phyloP scores from a whole-genome alignment of 345 rosid species.

The Leavenworthia alabamica region DNA sequence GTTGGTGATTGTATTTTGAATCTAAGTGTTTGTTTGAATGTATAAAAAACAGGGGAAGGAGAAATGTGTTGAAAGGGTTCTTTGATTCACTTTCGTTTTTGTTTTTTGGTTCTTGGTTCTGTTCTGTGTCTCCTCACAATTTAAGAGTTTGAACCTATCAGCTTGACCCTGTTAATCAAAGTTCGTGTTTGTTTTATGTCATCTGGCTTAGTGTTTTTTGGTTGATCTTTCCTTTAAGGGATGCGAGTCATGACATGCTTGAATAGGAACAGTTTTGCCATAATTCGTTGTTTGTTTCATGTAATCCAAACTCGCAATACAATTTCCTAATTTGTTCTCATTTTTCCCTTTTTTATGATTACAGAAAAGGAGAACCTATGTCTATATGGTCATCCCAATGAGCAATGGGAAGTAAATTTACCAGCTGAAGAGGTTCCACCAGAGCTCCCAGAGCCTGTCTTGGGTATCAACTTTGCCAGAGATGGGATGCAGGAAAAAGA shows the following conservation, averaged over 20 bases:
- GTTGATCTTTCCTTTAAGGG: conserved; percentile 1
- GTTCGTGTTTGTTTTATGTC: neutral
- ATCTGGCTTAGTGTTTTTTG: conserved; percentile 1
- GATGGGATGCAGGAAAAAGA: conserved; percentile 89
- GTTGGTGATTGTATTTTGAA: neutral
- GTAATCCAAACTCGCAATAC: neutral
- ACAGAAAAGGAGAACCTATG: conserved; percentile 86
- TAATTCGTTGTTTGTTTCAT: conserved; percentile 2
- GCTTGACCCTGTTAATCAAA: neutral
- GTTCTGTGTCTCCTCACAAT: neutral
- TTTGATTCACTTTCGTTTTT: neutral
- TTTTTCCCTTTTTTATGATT: neutral
- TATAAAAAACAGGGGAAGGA: conserved; percentile 1
- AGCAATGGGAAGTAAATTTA: conserved; percentile 85
- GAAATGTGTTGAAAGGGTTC: neutral
- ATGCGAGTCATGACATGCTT: neutral
- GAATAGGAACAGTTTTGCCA: neutral
- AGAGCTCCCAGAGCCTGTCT: conserved; percentile 89
- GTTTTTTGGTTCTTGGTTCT: conserved; percentile 1
- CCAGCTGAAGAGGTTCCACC: conserved; percentile 98
- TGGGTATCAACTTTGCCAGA: conserved; percentile 93
- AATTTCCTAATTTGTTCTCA: neutral
- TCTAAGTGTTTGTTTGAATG: neutral
- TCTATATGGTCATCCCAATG: conserved; percentile 74
- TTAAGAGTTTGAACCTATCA: neutral